phyloP scores from a whole-genome alignment of 2,329 filamentous ascomycete species.

The Aspergillus aculeatinus region DNA sequence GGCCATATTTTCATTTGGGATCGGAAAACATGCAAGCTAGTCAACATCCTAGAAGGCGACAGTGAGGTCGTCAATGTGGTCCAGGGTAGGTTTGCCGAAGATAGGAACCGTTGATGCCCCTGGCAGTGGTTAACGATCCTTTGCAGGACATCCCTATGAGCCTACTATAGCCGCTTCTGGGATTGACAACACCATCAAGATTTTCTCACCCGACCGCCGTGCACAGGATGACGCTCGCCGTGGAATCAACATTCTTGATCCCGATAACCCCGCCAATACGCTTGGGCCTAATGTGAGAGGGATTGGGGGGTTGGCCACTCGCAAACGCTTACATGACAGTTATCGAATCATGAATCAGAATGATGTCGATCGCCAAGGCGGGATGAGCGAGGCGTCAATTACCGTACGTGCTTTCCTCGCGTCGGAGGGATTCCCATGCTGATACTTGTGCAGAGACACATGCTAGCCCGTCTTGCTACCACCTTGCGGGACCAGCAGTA shows the following conservation, averaged over 20 bases:
- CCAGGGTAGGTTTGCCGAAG: slow-evolving; percentile 48
- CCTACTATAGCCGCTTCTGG: slow-evolving; percentile 65
- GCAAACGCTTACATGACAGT: slow-evolving; percentile 59
- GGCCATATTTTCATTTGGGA: slow-evolving; percentile 71
- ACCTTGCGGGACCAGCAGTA: slow-evolving; percentile 15
- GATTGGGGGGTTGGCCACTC: slow-evolving; percentile 52
- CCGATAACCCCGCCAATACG: slow-evolving; percentile 41
- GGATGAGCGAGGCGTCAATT: slow-evolving; percentile 58
- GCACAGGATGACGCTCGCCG: slow-evolving; percentile 58
- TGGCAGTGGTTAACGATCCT: slow-evolving; percentile 17
- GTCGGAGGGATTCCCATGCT: not conserved
- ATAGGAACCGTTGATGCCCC: not conserved
- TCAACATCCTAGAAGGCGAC: slow-evolving; percentile 66
- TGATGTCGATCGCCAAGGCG: slow-evolving; percentile 58
- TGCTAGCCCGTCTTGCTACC: slow-evolving; percentile 46
- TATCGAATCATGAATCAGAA: slow-evolving; percentile 64
- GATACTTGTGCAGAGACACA: slow-evolving; percentile 41
- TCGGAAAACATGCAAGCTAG: slow-evolving; percentile 58
- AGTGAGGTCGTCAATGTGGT: slow-evolving; percentile 70
- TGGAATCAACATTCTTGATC: slow-evolving; percentile 58
- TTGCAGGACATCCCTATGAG: slow-evolving; percentile 63
- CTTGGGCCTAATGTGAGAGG: slow-evolving; percentile 27
- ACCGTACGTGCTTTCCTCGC: slow-evolving; percentile 44
- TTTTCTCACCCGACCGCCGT: slow-evolving; percentile 62
- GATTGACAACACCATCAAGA: slow-evolving; percentile 68